Base-by-base conservation (phyloP, 345 rosid genomes). In the Leavenworthia alabamica region DNA sequence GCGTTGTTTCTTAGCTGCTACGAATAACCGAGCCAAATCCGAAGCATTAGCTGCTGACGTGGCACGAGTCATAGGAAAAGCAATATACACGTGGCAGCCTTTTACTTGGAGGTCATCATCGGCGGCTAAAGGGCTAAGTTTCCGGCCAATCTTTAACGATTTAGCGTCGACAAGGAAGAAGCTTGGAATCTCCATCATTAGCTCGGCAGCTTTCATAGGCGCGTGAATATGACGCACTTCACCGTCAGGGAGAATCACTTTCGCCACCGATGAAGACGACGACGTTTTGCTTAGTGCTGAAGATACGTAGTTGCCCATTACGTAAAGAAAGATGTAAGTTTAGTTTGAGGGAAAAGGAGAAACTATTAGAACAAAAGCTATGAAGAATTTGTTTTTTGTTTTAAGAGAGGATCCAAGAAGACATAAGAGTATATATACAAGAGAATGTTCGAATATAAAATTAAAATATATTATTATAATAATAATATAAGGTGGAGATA, bases 171-270 rank as follows among this genome's bases (percentile, higher is more conserved):
- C 78, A 6, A 92, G 64, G 84, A 92, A 92, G 82, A 71, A 82
- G 48, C 77, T 86, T 0, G 98, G 97, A 1, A 74, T 79, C 71
- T 92, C 98, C 14, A 92, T 56, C 97, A 92, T 92, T 29, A 89
- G 70, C 80, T 92, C 98, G 0, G 94, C 98, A 0, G 91, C 97
- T 58, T 81, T 89, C 41, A 66, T 70, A 6, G 86, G 88, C 5
- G 62, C 73, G 35, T 76, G 59, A 37, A 92, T 62, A 11, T 74
- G 78, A 68, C 73, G 75, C 37, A 89, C 59, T 64, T 81, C 88
- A 8, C 98, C 93, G 56, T 77, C 62, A 0, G 98, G 97, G 24
- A 89, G 77, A 28, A 92, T 44, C 31, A 86, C 90, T 62, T 75
- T 77, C 1, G 81, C 78, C 3, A 82, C 68, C 55, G 73, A 78